Evolutionary conservation across 2,329 filamentous ascomycete genomes (phyloP).

Genomic region (Ceratocystis destructans): DNA sequence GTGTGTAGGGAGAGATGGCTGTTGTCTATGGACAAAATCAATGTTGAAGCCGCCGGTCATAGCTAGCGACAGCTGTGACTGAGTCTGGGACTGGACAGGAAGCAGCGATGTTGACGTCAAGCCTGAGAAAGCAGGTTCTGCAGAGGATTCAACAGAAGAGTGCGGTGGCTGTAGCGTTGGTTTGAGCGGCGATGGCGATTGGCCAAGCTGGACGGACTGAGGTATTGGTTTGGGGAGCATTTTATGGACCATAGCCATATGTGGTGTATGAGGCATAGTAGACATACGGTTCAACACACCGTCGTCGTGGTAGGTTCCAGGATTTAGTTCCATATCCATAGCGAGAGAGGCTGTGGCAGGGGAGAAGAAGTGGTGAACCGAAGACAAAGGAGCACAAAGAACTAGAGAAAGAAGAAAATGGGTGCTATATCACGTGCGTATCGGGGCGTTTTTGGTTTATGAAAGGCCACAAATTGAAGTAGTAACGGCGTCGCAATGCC

Average conservation of each 20-base stretch:
- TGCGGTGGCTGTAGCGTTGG: background rate
- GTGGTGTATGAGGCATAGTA: background rate
- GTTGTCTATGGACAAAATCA: conserved; percentile 12
- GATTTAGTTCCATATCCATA: background rate
- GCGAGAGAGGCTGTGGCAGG: background rate
- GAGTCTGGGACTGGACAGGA: background rate
- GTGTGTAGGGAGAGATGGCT: background rate
- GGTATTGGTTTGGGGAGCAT: conserved; percentile 1
- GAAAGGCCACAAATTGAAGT: background rate
- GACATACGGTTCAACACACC: background rate
- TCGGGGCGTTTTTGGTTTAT: conserved; percentile 3
- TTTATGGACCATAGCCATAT: background rate
- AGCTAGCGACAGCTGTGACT: background rate
- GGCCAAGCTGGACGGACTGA: background rate
- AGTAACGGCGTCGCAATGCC: conserved; percentile 10
- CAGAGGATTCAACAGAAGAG: background rate
- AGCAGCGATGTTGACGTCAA: background rate
- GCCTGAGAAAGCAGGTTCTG: background rate
- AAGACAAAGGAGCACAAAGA: background rate
- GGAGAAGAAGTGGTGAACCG: background rate
- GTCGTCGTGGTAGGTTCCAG: conserved; percentile 1
- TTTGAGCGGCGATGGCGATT: background rate
- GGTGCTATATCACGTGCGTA: background rate
- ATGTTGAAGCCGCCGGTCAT: conserved; percentile 8
- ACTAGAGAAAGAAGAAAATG: background rate